Evolutionary conservation across 768 basidiomycete species (phyloP), one percentile per base, ranked within the genome.

Genomic region (Termitomyces sp.): DNA sequence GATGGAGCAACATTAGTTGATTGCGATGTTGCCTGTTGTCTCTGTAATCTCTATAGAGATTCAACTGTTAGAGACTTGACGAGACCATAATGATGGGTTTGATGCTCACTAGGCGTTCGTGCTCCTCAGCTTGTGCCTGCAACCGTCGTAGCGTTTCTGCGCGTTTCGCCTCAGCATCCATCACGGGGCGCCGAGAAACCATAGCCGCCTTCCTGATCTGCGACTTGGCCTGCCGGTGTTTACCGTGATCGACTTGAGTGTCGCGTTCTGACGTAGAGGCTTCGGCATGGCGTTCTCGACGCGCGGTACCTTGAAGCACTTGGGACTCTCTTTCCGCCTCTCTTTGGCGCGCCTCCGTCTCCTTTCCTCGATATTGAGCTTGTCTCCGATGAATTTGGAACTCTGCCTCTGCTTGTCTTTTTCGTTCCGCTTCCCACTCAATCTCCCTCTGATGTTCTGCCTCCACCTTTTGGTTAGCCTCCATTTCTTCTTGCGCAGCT

Each of bases 51-150:
- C 50, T 62, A 7, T 24, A 28, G 28, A 28, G 4, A 28, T 28
- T 28, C 28, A 28, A 28, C 28, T 28, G 2, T 4, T 28, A 28
- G 28, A 28, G 28, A 35, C 7, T 3, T 28, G 22, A 32, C 22
- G 24, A 7, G 16, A 39, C 28, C 5, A 28, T 20, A 57, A 28
- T 22, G 49, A 36, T 11, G n/a, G 28, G 28, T 28, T 2, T 28
- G 28, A 53, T 35, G 52, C 66, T 55, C 12, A 68, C 70, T 64
- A 55, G 50, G 53, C 67, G 66, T 13, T 63, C 59, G 35, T 67
- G 65, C 54, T 69, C 68, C 55, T 70, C 68, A 24, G 69, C 71
- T 57, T 72, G 69, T 28, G 55, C 67, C 35, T 67, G 63, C 8
- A 70, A 64, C 36, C 70, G 70, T 24, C 64, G 62, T 28, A 69